Evolutionary conservation across 768 basidiomycete species (phyloP).

Genomic region (Tylopilus sp.): DNA sequence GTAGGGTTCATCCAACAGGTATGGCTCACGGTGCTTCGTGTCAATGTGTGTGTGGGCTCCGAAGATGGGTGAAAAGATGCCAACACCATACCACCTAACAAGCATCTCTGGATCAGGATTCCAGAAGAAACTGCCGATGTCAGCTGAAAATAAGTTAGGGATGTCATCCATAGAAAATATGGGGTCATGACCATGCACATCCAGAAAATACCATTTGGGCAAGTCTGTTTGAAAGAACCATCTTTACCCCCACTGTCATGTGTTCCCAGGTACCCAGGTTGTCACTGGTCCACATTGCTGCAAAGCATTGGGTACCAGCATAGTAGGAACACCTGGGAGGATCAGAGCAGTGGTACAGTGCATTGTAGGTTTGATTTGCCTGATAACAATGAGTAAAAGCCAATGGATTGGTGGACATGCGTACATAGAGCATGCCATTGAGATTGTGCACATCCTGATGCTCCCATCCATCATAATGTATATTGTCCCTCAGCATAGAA

Average conservation of each 20-base stretch:
- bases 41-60: constrained; percentile 98
- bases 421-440: constrained; percentile 90
- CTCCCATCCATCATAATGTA: constrained; percentile 96
- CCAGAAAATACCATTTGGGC: constrained; percentile 91
- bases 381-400: constrained; percentile 28
- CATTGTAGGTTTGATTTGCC: constrained; percentile 83
- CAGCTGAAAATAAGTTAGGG: constrained; percentile 56
- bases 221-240: constrained; percentile 85
- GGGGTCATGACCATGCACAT: constrained; percentile 51
- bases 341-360: constrained; percentile 69
- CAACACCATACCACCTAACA: constrained; percentile 95
- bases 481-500: constrained; percentile 66
- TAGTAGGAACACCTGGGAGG: constrained; percentile 84
- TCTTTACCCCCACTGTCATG: constrained; percentile 89
- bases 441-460: constrained; percentile 97
- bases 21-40: constrained; percentile 96
- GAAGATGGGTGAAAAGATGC: constrained; percentile 95
- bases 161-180: background rate
- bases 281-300: constrained; percentile 99
- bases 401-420: constrained; percentile 22
- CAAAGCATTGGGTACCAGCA: constrained; percentile 92
- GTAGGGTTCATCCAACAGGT: constrained; percentile 88
- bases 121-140: constrained; percentile 98
- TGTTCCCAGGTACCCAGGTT: constrained; percentile 98
- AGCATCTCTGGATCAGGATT: constrained; percentile 95